A percentile compares a stretch with the other conserved stretches of the same genome.
Evolutionary conservation across 192 early-diverging fungal genomes (phyloP).

Genomic region (Mortierella claussenii): DNA sequence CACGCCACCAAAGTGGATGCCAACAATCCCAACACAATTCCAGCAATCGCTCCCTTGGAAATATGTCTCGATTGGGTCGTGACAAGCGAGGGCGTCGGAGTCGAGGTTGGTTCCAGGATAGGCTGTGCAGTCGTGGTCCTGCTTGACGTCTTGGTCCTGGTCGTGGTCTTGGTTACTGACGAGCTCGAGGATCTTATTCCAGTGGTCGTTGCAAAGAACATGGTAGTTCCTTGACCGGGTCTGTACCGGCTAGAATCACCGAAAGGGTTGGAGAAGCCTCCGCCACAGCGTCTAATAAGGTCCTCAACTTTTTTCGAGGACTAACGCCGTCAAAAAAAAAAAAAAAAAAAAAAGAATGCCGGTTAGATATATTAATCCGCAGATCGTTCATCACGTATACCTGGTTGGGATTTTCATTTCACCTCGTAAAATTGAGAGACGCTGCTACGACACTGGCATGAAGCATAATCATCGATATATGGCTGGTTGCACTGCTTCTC

Average conservation of each 20-base stretch:
- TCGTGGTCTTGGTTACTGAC: too few species aligned
- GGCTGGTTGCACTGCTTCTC: conserved; percentile 32
- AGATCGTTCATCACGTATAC: too few species aligned
- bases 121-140: conserved; percentile 1
- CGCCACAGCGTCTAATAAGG: conserved; percentile 26
- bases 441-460: conserved; percentile 27
- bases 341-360: too few species aligned
- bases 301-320: conserved; percentile 27
- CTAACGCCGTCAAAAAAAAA: too few species aligned
- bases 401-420: too few species aligned
- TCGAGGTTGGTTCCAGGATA: neutral
- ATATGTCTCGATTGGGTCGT: neutral
- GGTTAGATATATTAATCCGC: too few species aligned
- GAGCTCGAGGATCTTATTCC: too few species aligned
- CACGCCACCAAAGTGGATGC: conserved; percentile 9
- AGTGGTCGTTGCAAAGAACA: neutral
- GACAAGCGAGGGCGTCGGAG: conserved; percentile 1
- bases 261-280: conserved; percentile 19
- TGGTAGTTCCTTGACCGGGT: conserved; percentile 24
- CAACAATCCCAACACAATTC: conserved; percentile 30
- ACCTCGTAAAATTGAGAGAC: conserved; percentile 18
- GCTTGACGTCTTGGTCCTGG: too few species aligned
- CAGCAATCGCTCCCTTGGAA: conserved; percentile 34
- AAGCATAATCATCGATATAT: conserved; percentile 31
- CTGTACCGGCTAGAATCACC: conserved; percentile 25